A percentile compares a stretch with the other conserved stretches of the same genome.
Evolutionary conservation across 106 monocot species (phyloP).

Genomic region (Phalaenopsis aphrodite): DNA sequence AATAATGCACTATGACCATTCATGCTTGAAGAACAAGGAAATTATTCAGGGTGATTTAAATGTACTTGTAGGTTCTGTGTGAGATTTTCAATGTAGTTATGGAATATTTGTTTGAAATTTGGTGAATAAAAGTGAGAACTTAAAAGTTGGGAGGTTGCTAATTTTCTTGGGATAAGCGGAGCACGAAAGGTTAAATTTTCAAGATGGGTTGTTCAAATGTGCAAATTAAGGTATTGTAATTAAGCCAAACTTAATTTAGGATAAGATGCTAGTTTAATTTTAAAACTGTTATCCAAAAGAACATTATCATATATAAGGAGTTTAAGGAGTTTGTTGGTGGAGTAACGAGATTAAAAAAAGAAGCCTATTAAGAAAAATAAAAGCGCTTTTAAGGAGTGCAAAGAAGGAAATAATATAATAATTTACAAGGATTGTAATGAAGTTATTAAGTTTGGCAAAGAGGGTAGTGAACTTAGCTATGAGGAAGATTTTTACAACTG

Average conservation of each 20-base stretch:
- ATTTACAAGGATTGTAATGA: neutral
- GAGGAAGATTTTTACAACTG: neutral
- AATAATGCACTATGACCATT: neutral
- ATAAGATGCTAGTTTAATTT: neutral
- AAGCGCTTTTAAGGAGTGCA: neutral
- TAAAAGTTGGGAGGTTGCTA: neutral
- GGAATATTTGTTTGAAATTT: neutral
- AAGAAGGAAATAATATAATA: neutral
- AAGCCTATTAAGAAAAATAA: neutral
- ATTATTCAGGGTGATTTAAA: neutral
- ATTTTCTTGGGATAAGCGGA: neutral
- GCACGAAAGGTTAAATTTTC: neutral
- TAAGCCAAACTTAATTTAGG: neutral
- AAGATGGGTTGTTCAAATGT: neutral
- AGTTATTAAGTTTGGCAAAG: neutral
- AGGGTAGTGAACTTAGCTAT: neutral
- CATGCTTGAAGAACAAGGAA: neutral
- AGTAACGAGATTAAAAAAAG: neutral
- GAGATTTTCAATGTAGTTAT: neutral
- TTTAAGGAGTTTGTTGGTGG: neutral
- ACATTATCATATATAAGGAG: neutral
- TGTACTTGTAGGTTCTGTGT: neutral
- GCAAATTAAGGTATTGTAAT: neutral
- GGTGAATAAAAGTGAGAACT: neutral
- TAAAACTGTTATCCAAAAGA: neutral